These are phyloP conservation scores for Claviceps cyperi DNA, from an alignment of 2,329 filamentous ascomycete genomes.

Conservation along the genomic window DNA sequence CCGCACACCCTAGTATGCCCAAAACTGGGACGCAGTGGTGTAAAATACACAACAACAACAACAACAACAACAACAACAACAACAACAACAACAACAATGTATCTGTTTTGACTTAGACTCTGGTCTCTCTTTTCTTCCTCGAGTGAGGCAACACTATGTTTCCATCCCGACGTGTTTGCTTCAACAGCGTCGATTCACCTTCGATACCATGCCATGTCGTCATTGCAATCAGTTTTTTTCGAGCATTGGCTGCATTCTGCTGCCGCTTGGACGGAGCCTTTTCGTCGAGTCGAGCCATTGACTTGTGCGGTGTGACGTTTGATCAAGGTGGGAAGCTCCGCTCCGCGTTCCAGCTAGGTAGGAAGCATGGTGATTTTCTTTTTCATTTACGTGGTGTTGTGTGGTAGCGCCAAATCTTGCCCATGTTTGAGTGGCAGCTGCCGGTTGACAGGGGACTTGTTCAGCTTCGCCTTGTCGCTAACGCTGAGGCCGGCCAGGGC, in stretches of 20 bases:
- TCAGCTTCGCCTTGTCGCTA: background rate
- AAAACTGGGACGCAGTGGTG: too few species aligned
- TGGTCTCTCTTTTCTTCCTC: background rate
- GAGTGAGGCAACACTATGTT: background rate
- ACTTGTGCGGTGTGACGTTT: background rate
- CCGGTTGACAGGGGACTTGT: background rate
- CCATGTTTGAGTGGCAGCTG: background rate
- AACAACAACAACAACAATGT: too few species aligned
- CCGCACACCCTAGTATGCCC: too few species aligned
- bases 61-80: too few species aligned
- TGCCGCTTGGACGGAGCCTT: background rate
- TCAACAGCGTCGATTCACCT: background rate
- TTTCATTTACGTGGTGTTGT: background rate
- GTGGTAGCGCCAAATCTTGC: background rate
- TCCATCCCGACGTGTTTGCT: background rate
- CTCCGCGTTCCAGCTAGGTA: background rate
- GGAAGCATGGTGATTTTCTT: background rate
- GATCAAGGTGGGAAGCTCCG: background rate
- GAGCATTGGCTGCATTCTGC: background rate
- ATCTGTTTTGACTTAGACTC: background rate
- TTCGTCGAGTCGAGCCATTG: background rate
- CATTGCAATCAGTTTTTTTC: background rate
- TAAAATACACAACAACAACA: too few species aligned
- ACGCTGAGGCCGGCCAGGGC: too few species aligned
- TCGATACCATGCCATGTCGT: background rate